phyloP scores from a whole-genome alignment of 441 rosid genomes.

The Corymbia citriodora region DNA sequence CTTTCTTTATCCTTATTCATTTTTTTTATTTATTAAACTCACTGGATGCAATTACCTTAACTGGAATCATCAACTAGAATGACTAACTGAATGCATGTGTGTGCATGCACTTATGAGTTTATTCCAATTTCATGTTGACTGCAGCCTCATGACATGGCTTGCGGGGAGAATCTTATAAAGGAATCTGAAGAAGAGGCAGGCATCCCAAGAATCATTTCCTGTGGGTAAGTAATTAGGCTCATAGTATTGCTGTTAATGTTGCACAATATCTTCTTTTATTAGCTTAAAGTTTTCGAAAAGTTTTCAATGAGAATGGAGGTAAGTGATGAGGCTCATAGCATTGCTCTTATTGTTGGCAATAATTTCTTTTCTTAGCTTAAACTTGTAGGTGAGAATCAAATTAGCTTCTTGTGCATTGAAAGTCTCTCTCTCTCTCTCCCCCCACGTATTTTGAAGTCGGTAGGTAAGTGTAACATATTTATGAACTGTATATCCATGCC shows the following conservation, averaged over 20 bases:
- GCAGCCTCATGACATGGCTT: conserved; percentile 78
- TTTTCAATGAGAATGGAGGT: neutral
- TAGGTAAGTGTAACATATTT: neutral
- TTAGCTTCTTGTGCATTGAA: neutral
- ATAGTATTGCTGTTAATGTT: neutral
- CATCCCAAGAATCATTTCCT: conserved; percentile 50
- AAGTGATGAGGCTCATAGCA: neutral
- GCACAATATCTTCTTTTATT: neutral
- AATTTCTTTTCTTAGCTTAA: neutral
- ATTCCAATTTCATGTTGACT: neutral
- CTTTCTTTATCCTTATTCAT: neutral
- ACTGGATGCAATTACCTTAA: neutral
- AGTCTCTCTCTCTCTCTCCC: neutral
- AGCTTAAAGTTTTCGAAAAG: neutral
- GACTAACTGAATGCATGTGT: neutral
- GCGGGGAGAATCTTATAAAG: conserved; percentile 69
- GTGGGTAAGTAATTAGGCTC: conserved; percentile 25
- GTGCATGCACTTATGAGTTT: neutral
- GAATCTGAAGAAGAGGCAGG: conserved; percentile 98
- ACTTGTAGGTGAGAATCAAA: neutral
- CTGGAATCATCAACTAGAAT: neutral
- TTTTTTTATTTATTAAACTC: neutral
- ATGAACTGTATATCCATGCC: neutral
- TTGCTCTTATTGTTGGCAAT: neutral
- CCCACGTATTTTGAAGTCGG: neutral